phyloP scores from a whole-genome alignment of 768 basidiomycete genomes.

The Serpula lacrymans region DNA sequence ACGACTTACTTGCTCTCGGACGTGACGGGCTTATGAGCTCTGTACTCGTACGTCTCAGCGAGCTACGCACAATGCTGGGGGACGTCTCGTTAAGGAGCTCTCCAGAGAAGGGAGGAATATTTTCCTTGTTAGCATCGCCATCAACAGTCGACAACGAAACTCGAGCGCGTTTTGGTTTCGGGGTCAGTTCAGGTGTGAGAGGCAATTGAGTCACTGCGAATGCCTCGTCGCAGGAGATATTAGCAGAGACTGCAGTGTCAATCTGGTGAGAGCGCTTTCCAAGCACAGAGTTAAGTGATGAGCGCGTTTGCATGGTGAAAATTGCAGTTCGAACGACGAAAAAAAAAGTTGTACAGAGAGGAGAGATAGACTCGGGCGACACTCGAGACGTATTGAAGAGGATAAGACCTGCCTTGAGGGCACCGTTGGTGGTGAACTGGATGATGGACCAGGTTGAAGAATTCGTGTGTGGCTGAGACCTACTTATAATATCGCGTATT shows the following conservation, averaged over 20 bases:
- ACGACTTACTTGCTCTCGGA: constrained; percentile 40
- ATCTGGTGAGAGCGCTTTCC: constrained; percentile 47
- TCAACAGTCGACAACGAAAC: constrained; percentile 41
- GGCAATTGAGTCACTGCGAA: constrained; percentile 3
- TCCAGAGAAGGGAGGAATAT: constrained; percentile 59
- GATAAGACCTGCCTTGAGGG: not conserved
- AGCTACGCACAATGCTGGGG: constrained; percentile 34
- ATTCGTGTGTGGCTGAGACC: constrained; percentile 1
- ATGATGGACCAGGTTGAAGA: constrained; percentile 5
- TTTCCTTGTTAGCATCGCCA: constrained; percentile 72
- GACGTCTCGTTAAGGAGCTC: constrained; percentile 32
- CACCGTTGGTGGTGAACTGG: constrained; percentile 3
- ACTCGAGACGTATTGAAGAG: not conserved
- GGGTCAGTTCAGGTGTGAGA: constrained; percentile 57
- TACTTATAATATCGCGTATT: constrained; percentile 13
- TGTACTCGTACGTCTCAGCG: constrained; percentile 38
- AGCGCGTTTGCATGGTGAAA: constrained; percentile 37
- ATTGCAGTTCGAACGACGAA: not conserved
- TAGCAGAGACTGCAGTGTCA: constrained; percentile 13
- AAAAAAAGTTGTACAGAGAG: not conserved
- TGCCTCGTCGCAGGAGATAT: constrained; percentile 7
- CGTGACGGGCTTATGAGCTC: constrained; percentile 39
- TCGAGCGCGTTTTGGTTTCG: constrained; percentile 62
- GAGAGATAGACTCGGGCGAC: not conserved
- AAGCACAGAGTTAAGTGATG: constrained; percentile 43